Evolutionary conservation across 1,139 yeast genomes (phyloP), one percentile per base, ranked within the genome.

Genomic region (Yamadazyma oceani): DNA sequence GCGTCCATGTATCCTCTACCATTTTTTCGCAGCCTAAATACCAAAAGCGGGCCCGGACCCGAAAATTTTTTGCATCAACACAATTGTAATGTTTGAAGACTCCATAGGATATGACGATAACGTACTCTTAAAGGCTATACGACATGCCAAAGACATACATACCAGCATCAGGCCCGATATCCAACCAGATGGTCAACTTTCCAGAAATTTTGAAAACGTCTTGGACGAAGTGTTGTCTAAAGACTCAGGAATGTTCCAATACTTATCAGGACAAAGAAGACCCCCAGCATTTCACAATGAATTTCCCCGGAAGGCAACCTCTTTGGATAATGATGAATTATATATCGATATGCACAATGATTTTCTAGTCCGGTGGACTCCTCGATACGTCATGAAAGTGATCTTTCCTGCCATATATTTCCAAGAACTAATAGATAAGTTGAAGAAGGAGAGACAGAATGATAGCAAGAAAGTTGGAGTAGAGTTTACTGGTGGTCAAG

Each of bases 251-350:
- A 38, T 49, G 23, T 50, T 60, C 27, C 41, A 42, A 12, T 45
- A 43, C 32, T 40, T 46, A 9, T 40, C 39, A 30, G 44, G 47
- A 3, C 41, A 40, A 29, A 63, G 58, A 33, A 45, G 51, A 32
- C 53, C 61, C 7, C 50, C 50, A 23, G 51, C 50, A 28, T 66
- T 66, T 43, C 64, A 63, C 35, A 53, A 55, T 31, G 62, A 60
- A 34, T 66, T 53, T 39, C 71, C 73, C 5, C 60, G 58, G 38
- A 61, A 62, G 29, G 57, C 70, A 5, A 53, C 69, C 1, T 57
- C 53, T 40, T 51, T 64, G 13, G 73, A 66, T 36, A 54, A 54
- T 17, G 69, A 64, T 25, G 64, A 63, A 42, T 67, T 64, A 5
- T 57, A 58, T 32, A 45, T 55, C 9, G 54, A 51, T 31, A 57